Percentiles rank a stretch among this genome's conserved stretches.
phyloP scores from a whole-genome alignment of 225 moss, liverwort and hornwort species.

The Pseudoscleropodium purum region DNA sequence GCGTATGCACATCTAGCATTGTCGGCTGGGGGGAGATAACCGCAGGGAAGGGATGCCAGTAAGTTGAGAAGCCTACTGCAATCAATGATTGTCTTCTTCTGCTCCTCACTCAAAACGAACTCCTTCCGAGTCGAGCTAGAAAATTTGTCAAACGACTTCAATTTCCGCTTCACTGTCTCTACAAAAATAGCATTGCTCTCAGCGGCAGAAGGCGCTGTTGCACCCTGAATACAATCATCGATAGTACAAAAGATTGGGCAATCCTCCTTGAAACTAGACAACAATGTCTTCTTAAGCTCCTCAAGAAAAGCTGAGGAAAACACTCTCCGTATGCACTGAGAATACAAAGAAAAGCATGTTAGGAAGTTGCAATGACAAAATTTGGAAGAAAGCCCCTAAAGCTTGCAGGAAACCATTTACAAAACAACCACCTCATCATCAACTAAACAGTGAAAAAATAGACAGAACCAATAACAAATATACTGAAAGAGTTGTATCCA shows the following conservation, averaged over 20 bases:
- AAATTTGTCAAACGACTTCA: constrained; percentile 1
- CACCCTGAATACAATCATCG: constrained; percentile 24
- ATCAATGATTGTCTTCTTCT: constrained; percentile 27
- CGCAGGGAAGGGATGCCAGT: constrained; percentile 49
- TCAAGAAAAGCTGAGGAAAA: constrained; percentile 61
- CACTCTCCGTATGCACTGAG: constrained; percentile 57
- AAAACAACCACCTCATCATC: not conserved
- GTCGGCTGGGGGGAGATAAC: constrained; percentile 28
- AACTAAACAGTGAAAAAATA: not conserved
- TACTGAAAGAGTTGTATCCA: not conserved
- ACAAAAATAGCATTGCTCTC: constrained; percentile 4
- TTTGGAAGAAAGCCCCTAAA: not conserved
- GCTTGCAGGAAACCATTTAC: not conserved
- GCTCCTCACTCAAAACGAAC: constrained; percentile 17
- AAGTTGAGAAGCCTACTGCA: constrained; percentile 47
- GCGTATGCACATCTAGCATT: constrained; percentile 35
- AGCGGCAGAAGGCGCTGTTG: not conserved
- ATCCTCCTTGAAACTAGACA: constrained; percentile 18
- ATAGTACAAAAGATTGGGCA: constrained; percentile 12
- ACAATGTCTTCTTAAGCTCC: constrained; percentile 38
- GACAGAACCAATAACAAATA: not conserved
- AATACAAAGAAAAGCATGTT: not conserved
- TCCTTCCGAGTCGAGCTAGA: not conserved
- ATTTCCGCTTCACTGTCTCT: constrained; percentile 18
- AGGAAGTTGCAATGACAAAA: not conserved